A percentile compares a stretch with the other conserved stretches of the same genome.
phyloP scores from a whole-genome alignment of 177 flowering plant species.

The Telopea speciosissima region DNA sequence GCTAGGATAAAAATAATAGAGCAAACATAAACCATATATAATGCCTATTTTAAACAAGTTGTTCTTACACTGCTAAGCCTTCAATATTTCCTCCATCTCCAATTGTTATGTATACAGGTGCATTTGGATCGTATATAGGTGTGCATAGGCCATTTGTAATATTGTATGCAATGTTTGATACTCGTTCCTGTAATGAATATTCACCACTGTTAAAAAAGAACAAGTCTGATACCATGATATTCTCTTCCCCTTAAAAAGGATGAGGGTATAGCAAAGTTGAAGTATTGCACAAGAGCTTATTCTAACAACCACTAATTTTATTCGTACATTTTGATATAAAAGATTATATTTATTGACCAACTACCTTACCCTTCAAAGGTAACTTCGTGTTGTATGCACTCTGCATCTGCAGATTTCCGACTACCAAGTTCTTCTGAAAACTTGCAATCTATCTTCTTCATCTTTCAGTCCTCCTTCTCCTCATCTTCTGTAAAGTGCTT shows the following conservation, averaged over 20 bases:
- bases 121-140: conserved; percentile 51
- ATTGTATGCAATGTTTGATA: conserved; percentile 66
- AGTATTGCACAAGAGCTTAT: background rate
- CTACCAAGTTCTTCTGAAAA: too few species aligned
- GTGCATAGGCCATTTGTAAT: conserved; percentile 40
- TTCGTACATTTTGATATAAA: too few species aligned
- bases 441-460: too few species aligned
- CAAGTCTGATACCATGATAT: background rate
- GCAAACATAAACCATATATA: background rate
- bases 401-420: too few species aligned
- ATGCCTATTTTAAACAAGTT: too few species aligned
- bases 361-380: too few species aligned
- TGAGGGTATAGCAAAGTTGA: background rate
- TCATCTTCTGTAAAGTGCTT: too few species aligned
- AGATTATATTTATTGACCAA: too few species aligned
- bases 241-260: background rate
- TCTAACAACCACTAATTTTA: too few species aligned
- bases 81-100: conserved; percentile 90
- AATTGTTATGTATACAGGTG: conserved; percentile 77
- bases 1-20: background rate
- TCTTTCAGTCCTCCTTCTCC: too few species aligned
- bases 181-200: conserved; percentile 42
- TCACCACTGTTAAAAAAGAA: too few species aligned
- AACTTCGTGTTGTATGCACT: too few species aligned
- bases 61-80: conserved; percentile 57